Conservation (phyloP, 1,284 basidiomycete species). For the Mycena sp. region DNA sequence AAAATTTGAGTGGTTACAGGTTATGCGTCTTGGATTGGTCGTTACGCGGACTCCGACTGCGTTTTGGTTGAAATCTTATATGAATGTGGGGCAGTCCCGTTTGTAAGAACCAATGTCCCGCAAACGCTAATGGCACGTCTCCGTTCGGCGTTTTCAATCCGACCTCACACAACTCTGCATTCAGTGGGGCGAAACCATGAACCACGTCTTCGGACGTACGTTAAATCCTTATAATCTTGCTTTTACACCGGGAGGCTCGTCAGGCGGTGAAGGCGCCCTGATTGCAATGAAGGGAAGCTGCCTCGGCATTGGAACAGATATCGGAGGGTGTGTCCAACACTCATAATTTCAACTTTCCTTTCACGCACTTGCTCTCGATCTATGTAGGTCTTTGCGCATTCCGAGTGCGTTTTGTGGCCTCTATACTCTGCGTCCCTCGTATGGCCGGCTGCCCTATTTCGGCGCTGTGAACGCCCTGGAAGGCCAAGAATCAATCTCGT, state of each 20-base stretch:
- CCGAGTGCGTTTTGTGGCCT: conserved; percentile 73
- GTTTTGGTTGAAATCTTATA: conserved; percentile 60
- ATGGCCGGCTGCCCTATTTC: conserved; percentile 74
- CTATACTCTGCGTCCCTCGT: conserved; percentile 78
- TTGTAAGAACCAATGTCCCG: conserved; percentile 69
- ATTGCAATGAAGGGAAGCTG: conserved; percentile 47
- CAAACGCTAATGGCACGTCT: conserved; percentile 60
- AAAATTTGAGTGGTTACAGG: conserved; percentile 51
- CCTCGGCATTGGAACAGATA: conserved; percentile 74
- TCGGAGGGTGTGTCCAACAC: conserved; percentile 58
- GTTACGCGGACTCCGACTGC: conserved; percentile 56
- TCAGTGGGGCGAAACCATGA: conserved; percentile 67
- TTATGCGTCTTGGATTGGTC: conserved; percentile 69
- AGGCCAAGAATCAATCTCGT: conserved; percentile 78
- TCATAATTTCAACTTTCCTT: conserved; percentile 8
- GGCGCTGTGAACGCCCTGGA: conserved; percentile 71
- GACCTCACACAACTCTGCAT: conserved; percentile 44
- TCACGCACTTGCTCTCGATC: conserved; percentile 58
- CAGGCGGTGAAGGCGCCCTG: conserved; percentile 73
- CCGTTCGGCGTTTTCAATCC: too few relatives aligned
- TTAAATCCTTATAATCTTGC: conserved; percentile 60
- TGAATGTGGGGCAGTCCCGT: conserved; percentile 65
- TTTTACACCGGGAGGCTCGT: conserved; percentile 66
- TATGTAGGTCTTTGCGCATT: conserved; percentile 69
- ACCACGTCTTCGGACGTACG: conserved; percentile 56